These are phyloP conservation scores for Boletellus deceptivus DNA, from an alignment of 1,284 basidiomycete genomes.

Conservation along the genomic window DNA sequence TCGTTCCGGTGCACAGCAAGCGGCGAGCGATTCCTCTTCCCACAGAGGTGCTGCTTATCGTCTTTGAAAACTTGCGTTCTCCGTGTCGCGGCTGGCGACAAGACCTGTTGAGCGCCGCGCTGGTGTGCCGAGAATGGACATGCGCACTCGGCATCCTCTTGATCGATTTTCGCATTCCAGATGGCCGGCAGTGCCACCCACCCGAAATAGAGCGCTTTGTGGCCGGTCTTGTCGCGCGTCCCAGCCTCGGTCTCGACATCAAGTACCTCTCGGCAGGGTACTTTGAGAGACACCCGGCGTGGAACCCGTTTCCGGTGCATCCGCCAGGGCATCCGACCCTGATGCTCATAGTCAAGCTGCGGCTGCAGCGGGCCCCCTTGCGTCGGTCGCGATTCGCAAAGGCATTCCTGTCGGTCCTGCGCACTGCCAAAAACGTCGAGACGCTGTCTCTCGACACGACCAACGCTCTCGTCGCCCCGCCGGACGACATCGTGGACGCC, in stretches of 20 bases:
- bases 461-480: neutral
- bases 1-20: neutral
- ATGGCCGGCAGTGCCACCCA: neutral
- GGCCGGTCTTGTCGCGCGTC: neutral
- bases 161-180: conserved; percentile 8
- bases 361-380: neutral
- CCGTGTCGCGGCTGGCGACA: conserved; percentile 1
- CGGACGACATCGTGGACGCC: neutral
- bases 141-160: conserved; percentile 12
- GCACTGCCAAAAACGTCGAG: neutral
- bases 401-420: conserved; percentile 6
- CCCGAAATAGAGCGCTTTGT: conserved; percentile 6
- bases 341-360: neutral
- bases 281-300: conserved; percentile 2
- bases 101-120: conserved; percentile 7
- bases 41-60: conserved; percentile 6
- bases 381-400: neutral
- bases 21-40: conserved; percentile 3
- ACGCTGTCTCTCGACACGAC: neutral
- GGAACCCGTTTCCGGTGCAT: neutral
- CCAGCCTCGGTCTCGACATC: conserved; percentile 7
- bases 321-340: neutral
- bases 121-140: conserved; percentile 11
- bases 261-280: conserved; percentile 10
- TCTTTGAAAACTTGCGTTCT: conserved; percentile 5